Conservation (phyloP, 2,329 filamentous ascomycete species). For the Graphiopsis chlorocephala region DNA sequence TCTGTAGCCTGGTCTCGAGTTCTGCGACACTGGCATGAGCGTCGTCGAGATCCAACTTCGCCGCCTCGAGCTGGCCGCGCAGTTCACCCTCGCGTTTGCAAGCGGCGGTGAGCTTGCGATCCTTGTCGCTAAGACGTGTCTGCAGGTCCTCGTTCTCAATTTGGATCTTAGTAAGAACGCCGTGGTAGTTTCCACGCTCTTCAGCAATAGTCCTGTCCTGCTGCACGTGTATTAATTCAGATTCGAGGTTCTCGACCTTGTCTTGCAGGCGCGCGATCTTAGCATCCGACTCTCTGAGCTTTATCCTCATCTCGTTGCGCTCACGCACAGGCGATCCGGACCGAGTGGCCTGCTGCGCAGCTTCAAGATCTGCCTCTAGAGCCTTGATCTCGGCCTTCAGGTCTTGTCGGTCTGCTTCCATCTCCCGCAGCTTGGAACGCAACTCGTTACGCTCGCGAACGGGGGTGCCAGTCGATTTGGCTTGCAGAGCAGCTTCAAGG, state of each 20-base stretch:
- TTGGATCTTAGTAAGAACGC: slow-evolving; percentile 61
- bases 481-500: slow-evolving; percentile 29
- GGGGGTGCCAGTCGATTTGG: slow-evolving; percentile 27
- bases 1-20: slow-evolving; percentile 29
- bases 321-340: slow-evolving; percentile 34
- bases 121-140: slow-evolving; percentile 67
- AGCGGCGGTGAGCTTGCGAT: slow-evolving; percentile 60
- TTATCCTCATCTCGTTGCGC: slow-evolving; percentile 33
- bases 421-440: slow-evolving; percentile 29
- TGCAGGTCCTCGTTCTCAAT: slow-evolving; percentile 56
- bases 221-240: slow-evolving; percentile 56
- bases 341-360: slow-evolving; percentile 43
- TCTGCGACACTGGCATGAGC: slow-evolving; percentile 58
- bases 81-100: slow-evolving; percentile 58
- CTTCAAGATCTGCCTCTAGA: slow-evolving; percentile 36
- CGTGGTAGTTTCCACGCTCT: slow-evolving; percentile 59
- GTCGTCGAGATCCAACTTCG: slow-evolving; percentile 40
- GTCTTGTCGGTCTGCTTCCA: slow-evolving; percentile 31
- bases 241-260: slow-evolving; percentile 56
- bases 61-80: slow-evolving; percentile 65
- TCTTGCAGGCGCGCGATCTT: slow-evolving; percentile 45
- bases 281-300: slow-evolving; percentile 36
- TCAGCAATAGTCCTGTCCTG: slow-evolving; percentile 51
- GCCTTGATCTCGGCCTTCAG: slow-evolving; percentile 34
- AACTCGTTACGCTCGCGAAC: slow-evolving; percentile 37